A percentile compares a stretch with the other conserved stretches of the same genome.
Conservation (phyloP, 352 stramenopile species). For the Aphanomyces astaci region DNA sequence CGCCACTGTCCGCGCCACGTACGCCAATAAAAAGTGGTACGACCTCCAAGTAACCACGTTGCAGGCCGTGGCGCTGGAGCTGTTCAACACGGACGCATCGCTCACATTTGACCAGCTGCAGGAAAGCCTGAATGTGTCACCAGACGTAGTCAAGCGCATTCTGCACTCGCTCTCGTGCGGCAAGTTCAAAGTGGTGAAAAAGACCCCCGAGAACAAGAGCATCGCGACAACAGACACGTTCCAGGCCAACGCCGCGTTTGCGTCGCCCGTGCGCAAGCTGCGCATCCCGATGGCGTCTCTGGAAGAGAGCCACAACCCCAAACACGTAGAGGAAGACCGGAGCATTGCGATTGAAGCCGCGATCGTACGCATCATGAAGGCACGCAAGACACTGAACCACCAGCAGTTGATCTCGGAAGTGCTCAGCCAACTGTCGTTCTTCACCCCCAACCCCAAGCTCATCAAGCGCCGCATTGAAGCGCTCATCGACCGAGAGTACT, state of each 20-base stretch:
- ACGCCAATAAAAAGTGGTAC: conserved; percentile 89
- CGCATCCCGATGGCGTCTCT: conserved; percentile 98
- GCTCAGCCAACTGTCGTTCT: conserved; percentile 95
- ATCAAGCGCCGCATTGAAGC: conserved; percentile 98
- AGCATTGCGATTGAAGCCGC: conserved; percentile 98
- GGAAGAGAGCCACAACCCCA: conserved; percentile 97
- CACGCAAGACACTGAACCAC: conserved; percentile 94
- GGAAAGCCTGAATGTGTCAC: conserved; percentile 91
- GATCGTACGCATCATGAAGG: conserved; percentile 99
- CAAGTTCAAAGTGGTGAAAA: conserved; percentile 97
- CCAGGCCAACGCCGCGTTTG: conserved; percentile 91
- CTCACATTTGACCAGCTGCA: conserved; percentile 80
- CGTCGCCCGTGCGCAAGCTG: conserved; percentile 95
- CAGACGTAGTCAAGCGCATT: conserved; percentile 95
- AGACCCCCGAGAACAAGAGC: conserved; percentile 89
- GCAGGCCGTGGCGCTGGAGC: conserved; percentile 93
- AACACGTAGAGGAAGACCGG: conserved; percentile 95
- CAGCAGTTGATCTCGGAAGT: conserved; percentile 98
- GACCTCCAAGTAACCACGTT: conserved; percentile 97
- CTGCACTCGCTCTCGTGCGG: conserved; percentile 98
- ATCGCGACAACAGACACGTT: conserved; percentile 94
- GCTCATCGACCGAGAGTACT: conserved; percentile 97
- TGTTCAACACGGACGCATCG: conserved; percentile 88
- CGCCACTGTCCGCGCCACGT: conserved; percentile 83
- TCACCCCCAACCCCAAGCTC: conserved; percentile 96